A percentile compares a stretch with the other conserved stretches of the same genome.
phyloP scores from a whole-genome alignment of 331 rosid genomes.

The Stylosanthes scabra region DNA sequence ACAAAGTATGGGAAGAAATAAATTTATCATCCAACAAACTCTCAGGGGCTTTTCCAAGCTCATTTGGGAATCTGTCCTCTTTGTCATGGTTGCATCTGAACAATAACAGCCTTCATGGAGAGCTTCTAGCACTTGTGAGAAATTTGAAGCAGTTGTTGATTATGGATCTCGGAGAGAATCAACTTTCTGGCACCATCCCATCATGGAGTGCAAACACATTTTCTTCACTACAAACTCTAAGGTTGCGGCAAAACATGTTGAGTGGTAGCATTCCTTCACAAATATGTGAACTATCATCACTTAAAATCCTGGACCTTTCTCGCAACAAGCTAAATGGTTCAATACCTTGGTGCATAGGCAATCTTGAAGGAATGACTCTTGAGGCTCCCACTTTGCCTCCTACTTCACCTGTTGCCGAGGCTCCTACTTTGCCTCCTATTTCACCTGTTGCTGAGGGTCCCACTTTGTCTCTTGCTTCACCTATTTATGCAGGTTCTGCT shows the following conservation, averaged over 20 bases:
- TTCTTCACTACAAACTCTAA: neutral
- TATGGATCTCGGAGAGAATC: constrained; percentile 40
- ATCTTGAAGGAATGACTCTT: neutral
- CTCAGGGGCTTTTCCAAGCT: constrained; percentile 22
- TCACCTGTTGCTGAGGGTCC: no score
- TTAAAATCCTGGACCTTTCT: constrained; percentile 47
- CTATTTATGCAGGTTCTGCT: no score
- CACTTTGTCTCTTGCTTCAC: no score
- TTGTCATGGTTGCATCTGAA: neutral
- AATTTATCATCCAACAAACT: constrained; percentile 28
- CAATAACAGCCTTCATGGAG: constrained; percentile 22
- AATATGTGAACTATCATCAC: neutral
- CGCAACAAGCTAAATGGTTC: constrained; percentile 22
- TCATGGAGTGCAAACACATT: constrained; percentile 14
- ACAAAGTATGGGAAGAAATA: neutral
- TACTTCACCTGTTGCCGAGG: no score
- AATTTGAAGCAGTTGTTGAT: neutral
- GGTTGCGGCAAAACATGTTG: constrained; percentile 30
- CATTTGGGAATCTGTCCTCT: neutral
- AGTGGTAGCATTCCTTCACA: constrained; percentile 31
- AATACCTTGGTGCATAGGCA: constrained; percentile 35
- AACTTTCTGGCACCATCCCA: constrained; percentile 36
- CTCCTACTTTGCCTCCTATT: no score
- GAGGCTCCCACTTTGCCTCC: no score
- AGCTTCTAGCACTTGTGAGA: constrained; percentile 17